phyloP scores from a whole-genome alignment of 1,284 basidiomycete genomes.

The Fomitopsis pinicola region DNA sequence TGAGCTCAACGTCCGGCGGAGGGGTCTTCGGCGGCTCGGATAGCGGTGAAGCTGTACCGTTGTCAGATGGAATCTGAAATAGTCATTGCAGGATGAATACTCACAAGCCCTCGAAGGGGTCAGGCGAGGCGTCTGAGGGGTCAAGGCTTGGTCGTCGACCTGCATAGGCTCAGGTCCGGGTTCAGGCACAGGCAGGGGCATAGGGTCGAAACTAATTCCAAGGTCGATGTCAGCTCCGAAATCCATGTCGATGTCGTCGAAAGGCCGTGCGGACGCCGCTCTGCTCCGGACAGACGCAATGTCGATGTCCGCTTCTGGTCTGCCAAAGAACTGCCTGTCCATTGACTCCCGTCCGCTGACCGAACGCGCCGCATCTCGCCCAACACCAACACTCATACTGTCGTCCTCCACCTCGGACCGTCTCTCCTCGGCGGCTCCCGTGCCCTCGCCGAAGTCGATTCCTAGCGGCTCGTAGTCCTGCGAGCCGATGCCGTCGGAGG shows the following conservation, averaged over 20 bases:
- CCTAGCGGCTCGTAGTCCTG: constrained; percentile 77
- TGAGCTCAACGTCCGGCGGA: constrained; percentile 46
- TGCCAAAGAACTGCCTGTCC: constrained; percentile 52
- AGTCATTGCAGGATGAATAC: constrained; percentile 22
- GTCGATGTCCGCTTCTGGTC: constrained; percentile 51
- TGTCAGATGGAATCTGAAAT: constrained; percentile 6
- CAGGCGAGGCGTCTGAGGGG: constrained; percentile 48
- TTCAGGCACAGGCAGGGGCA: constrained; percentile 2
- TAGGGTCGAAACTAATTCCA: constrained; percentile 61
- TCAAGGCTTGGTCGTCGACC: constrained; percentile 25
- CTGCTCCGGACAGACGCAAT: constrained; percentile 57
- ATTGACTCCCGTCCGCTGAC: constrained; percentile 51
- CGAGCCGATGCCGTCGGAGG: constrained; percentile 79
- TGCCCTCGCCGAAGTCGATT: constrained; percentile 65
- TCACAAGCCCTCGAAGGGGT: constrained; percentile 69
- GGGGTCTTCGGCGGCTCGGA: constrained; percentile 70
- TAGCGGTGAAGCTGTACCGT: constrained; percentile 61
- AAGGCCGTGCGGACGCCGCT: constrained; percentile 60
- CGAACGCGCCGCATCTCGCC: constrained; percentile 60
- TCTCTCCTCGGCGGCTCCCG: constrained; percentile 28
- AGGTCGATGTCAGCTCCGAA: constrained; percentile 65
- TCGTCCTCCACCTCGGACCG: constrained; percentile 33
- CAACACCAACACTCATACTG: constrained; percentile 64
- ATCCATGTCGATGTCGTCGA: constrained; percentile 49
- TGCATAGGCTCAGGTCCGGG: neutral